phyloP scores from a whole-genome alignment of 495 filamentous ascomycete genomes.

The Aspergillus sparsus region DNA sequence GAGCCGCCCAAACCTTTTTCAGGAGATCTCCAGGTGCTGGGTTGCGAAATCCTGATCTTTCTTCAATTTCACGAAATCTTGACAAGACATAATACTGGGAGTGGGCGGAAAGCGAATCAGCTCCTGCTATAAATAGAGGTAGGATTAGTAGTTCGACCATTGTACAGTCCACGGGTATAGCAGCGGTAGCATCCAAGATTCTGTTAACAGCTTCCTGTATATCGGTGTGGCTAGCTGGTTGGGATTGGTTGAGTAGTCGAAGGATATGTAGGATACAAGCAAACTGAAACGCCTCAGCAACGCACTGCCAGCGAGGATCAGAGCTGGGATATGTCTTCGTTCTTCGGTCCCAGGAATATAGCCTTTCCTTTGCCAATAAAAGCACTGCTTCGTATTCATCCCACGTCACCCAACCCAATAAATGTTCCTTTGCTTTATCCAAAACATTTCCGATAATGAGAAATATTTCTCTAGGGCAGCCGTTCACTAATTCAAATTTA shows the following conservation, averaged over 20 bases:
- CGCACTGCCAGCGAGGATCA: slow-evolving; percentile 33
- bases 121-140: slow-evolving; percentile 42
- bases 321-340: slow-evolving; percentile 30
- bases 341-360: slow-evolving; percentile 34
- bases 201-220: slow-evolving; percentile 36
- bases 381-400: slow-evolving; percentile 27
- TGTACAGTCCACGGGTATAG: slow-evolving; percentile 30
- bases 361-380: slow-evolving; percentile 23
- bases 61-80: slow-evolving; percentile 33
- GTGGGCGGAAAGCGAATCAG: slow-evolving; percentile 35
- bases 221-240: slow-evolving; percentile 26
- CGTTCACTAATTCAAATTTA: slow-evolving; percentile 41
- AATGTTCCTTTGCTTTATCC: slow-evolving; percentile 37
- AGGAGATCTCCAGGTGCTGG: slow-evolving; percentile 30
- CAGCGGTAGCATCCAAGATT: slow-evolving; percentile 36
- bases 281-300: slow-evolving; percentile 37
- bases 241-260: slow-evolving; percentile 32
- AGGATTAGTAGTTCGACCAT: slow-evolving; percentile 37
- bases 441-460: slow-evolving; percentile 37
- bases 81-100: slow-evolving; percentile 39
- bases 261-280: slow-evolving; percentile 40
- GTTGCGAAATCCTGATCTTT: slow-evolving; percentile 36
- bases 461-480: slow-evolving; percentile 38
- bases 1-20: slow-evolving; percentile 37
- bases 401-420: slow-evolving; percentile 23